Evolutionary conservation across 805 yeast genomes (phyloP).

Genomic region (Pichia manshurica): DNA sequence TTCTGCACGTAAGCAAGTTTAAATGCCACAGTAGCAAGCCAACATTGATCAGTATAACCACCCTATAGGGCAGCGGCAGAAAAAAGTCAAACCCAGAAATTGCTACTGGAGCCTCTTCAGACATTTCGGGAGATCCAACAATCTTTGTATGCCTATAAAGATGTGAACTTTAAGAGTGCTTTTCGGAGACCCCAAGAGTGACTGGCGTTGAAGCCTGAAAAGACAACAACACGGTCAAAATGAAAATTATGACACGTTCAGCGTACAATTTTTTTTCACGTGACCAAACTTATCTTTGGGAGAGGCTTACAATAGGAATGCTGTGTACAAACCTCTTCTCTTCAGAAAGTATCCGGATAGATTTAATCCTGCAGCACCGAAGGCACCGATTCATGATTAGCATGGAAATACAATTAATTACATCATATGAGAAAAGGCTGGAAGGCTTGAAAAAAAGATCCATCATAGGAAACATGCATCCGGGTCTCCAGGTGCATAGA

Average conservation of each 20-base stretch:
- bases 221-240: slow-evolving; percentile 1
- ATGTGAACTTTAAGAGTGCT: too few species aligned
- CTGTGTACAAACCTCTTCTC: too few species aligned
- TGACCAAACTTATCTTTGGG: too few species aligned
- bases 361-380: slow-evolving; percentile 13
- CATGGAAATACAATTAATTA: slow-evolving; percentile 36
- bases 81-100: slow-evolving; percentile 4
- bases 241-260: not conserved
- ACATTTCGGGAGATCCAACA: not conserved
- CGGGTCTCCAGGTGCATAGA: not conserved
- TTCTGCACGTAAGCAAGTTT: slow-evolving; percentile 36
- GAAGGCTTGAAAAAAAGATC: not conserved
- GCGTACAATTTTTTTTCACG: too few species aligned
- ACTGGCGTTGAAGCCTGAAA: not conserved
- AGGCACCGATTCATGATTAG: slow-evolving; percentile 47
- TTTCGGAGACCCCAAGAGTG: too few species aligned
- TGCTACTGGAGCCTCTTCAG: not conserved
- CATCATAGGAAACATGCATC: not conserved
- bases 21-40: slow-evolving; percentile 53
- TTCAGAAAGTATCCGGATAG: slow-evolving; percentile 14
- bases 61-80: slow-evolving; percentile 45
- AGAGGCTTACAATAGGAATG: too few species aligned
- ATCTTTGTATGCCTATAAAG: too few species aligned
- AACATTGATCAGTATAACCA: slow-evolving; percentile 41
- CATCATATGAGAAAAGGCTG: slow-evolving; percentile 37